Evolutionary conservation across 495 filamentous ascomycete genomes (phyloP), one percentile per base, ranked within the genome.

Genomic region (Penicillium waksmanii): DNA sequence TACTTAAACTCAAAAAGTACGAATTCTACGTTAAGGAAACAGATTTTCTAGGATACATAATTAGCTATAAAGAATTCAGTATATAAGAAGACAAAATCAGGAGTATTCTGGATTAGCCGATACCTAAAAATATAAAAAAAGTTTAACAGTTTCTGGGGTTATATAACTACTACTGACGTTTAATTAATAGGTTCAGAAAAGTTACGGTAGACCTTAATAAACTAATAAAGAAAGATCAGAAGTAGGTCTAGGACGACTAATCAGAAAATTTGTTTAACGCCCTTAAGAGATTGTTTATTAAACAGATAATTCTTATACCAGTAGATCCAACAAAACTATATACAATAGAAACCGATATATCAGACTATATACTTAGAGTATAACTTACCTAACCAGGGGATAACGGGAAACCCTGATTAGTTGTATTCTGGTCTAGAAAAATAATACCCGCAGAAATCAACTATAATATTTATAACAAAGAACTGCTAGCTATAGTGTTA

Each of bases 391-490:
- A 69, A 33, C n/a, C 15, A 9, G 18, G 57, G 5, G 6, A 8
- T 3, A 27, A 57, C 18, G 11, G 43, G 44, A 1, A 40, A 43
- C 44, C 43, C 42, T 34, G 46, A 10, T 65, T 61, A 33, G 55
- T 66, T 12, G 55, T 57, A 12, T 77, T 62, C 51, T 66, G 50
- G 44, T 76, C 61, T 0, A 66, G 58, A 42, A 72, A 63, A 21
- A 51, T 71, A 15, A 60, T 23, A 10, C 48, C 58, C 1, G 66
- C 64, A 1, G 66, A 78, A 52, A 19, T 33, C 0, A 76, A 77
- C 43, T 77, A 76, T 47, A n/a, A 66, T 25, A 73, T 75, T 15
- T 52, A 74, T 23, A 51, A 76, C 40, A 68, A 72, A 46, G 66
- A 69, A 51, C 43, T 74, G 2, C 42, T 76, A 9, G 61, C 53